Conservation (phyloP, 2,329 filamentous ascomycete species). For the Botrytis elliptica region DNA sequence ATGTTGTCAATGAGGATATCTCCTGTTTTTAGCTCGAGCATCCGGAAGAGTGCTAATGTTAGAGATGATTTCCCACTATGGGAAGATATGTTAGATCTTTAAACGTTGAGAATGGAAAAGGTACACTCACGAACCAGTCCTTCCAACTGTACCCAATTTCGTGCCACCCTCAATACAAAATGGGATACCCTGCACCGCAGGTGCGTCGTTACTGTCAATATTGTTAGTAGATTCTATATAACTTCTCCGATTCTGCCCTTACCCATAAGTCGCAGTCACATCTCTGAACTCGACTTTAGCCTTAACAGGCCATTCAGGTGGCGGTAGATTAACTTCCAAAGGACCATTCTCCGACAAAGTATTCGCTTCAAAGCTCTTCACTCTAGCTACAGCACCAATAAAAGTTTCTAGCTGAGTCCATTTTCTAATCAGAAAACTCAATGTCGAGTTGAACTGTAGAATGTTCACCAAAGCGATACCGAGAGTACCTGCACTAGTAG, state of each 20-base stretch:
- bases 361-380: constrained; percentile 52
- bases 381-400: constrained; percentile 55
- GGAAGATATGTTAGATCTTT: neutral
- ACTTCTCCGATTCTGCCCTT: neutral
- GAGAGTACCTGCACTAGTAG: constrained; percentile 25
- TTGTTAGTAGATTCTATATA: constrained; percentile 4
- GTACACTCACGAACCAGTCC: constrained; percentile 37
- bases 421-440: constrained; percentile 34
- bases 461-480: constrained; percentile 30
- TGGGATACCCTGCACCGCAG: constrained; percentile 40
- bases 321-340: constrained; percentile 19
- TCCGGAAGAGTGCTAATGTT: constrained; percentile 51
- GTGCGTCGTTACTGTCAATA: constrained; percentile 14
- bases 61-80: constrained; percentile 48
- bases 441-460: constrained; percentile 26
- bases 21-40: constrained; percentile 75
- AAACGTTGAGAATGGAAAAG: neutral
- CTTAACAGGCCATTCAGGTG: constrained; percentile 28
- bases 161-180: constrained; percentile 49
- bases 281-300: constrained; percentile 30
- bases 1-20: constrained; percentile 45
- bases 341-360: constrained; percentile 41
- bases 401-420: constrained; percentile 60
- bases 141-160: constrained; percentile 51
- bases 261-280: constrained; percentile 32